These are phyloP conservation scores for Camellia lanceoleosa DNA, from an alignment of 148 eudicot genomes.

Conservation along the genomic window DNA sequence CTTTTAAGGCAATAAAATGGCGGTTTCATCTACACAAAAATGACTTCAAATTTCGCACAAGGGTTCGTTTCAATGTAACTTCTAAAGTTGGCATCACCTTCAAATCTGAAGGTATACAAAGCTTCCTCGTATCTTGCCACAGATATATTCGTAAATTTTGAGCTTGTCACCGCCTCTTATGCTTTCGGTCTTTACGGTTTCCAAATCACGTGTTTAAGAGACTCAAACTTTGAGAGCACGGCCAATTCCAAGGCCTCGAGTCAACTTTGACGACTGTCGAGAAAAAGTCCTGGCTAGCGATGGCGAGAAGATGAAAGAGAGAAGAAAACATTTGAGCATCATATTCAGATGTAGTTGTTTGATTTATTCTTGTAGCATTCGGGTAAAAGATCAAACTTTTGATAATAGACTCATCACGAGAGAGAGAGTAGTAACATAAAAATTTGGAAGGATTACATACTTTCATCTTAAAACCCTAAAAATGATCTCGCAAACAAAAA, in stretches of 20 bases:
- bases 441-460: background rate
- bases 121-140: slow-evolving; percentile 85
- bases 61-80: slow-evolving; percentile 53
- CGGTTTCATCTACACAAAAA: slow-evolving; percentile 53
- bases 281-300: slow-evolving; percentile 12
- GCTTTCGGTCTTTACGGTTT: slow-evolving; percentile 82
- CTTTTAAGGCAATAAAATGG: background rate
- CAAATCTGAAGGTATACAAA: slow-evolving; percentile 63
- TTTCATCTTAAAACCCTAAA: background rate
- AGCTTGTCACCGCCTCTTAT: slow-evolving; percentile 63
- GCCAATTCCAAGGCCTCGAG: slow-evolving; percentile 63
- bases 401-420: background rate
- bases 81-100: slow-evolving; percentile 50
- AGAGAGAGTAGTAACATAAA: background rate
- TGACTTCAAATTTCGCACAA: slow-evolving; percentile 82
- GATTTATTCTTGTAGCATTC: no score
- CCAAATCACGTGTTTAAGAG: slow-evolving; percentile 68
- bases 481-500: background rate
- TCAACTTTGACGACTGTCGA: slow-evolving; percentile 61
- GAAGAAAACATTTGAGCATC: background rate
- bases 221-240: slow-evolving; percentile 53
- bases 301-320: background rate
- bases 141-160: slow-evolving; percentile 64
- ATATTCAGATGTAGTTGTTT: background rate
- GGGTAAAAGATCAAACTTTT: background rate